Conservation (phyloP, 2,329 filamentous ascomycete species). For the Allantophomopsis lycopodina region DNA sequence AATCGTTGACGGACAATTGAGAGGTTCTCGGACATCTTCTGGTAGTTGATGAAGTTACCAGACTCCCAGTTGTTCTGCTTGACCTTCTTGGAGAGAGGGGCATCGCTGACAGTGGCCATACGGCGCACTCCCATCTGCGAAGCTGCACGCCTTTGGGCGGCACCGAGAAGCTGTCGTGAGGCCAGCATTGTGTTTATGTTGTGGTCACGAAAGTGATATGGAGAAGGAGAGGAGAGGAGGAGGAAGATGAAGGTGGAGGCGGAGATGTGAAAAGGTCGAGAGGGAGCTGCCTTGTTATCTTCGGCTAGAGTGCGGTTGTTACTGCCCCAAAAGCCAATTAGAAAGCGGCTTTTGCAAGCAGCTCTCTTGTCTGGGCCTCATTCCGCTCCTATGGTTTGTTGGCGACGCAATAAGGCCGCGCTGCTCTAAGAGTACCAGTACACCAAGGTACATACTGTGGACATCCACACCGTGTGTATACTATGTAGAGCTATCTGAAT, state of each 20-base stretch:
- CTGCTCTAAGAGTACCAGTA: too few species aligned
- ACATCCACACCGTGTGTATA: too few species aligned
- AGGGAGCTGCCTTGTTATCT: not conserved
- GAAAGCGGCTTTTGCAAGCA: too few species aligned
- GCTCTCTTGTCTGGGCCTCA: too few species aligned
- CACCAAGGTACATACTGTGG: too few species aligned
- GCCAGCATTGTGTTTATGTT: slow-evolving; percentile 45
- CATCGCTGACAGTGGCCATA: slow-evolving; percentile 78
- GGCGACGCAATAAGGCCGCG: too few species aligned
- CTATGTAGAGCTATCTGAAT: too few species aligned
- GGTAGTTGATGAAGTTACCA: slow-evolving; percentile 97
- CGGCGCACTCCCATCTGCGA: slow-evolving; percentile 50
- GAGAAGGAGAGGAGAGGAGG: slow-evolving; percentile 6
- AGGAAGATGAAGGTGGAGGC: slow-evolving; percentile 1
- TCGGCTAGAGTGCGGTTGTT: not conserved
- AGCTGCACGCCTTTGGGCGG: slow-evolving; percentile 46
- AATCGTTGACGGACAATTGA: slow-evolving; percentile 77
- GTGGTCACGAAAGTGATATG: slow-evolving; percentile 3
- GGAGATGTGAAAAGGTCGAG: slow-evolving; percentile 2
- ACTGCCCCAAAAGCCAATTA: not conserved
- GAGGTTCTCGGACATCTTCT: slow-evolving; percentile 98
- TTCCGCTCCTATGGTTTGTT: too few species aligned
- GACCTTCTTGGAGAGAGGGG: slow-evolving; percentile 86
- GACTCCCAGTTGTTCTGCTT: slow-evolving; percentile 96
- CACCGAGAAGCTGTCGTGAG: slow-evolving; percentile 55